Evolutionary conservation across 441 rosid genomes (phyloP), one percentile per base, ranked within the genome.

Genomic region (Omphalea diandra): DNA sequence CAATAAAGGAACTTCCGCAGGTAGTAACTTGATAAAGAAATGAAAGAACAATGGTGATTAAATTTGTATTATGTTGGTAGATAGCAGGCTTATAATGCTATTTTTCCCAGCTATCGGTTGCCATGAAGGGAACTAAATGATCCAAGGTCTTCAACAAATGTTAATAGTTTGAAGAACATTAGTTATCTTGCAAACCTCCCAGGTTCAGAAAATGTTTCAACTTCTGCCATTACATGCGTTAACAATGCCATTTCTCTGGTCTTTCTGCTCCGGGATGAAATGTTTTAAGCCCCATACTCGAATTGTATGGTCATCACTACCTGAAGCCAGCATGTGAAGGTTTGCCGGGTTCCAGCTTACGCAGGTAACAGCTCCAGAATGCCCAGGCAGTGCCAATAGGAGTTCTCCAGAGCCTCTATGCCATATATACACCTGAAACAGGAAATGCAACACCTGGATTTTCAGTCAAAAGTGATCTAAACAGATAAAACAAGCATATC

Each of bases 341-440:
- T 86, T 79, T 60, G 77, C 67, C 6, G 90, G 88, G 66, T 81
- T 86, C 90, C 90, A 86, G 79, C 86, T 81, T 70, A 86, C 88
- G 18, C 85, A 82, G 67, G 82, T 86, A 17, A 84, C 88, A 58
- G 85, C 83, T 64, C 90, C 88, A 0, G 90, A 81, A 73, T 86
- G 90, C 53, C 90, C 87, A 0, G 84, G 80, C 72, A 86, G 77
- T n/a, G 82, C 75, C 71, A 70, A 75, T 9, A 86, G 65, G 68
- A 73, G 85, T 58, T 84, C 83, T 17, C 82, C 73, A 0, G 85
- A 74, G 49, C 77, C 72, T 76, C 81, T 81, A 63, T 82, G 86
- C 88, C 88, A 86, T 63, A 86, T 69, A 64, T 82, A 84, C 73
- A 86, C 88, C 90, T 86, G 70, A 72, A 74, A 71, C 47, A 72